Conservation (phyloP, 2,329 filamentous ascomycete species). For the Davidsoniella virescens region DNA sequence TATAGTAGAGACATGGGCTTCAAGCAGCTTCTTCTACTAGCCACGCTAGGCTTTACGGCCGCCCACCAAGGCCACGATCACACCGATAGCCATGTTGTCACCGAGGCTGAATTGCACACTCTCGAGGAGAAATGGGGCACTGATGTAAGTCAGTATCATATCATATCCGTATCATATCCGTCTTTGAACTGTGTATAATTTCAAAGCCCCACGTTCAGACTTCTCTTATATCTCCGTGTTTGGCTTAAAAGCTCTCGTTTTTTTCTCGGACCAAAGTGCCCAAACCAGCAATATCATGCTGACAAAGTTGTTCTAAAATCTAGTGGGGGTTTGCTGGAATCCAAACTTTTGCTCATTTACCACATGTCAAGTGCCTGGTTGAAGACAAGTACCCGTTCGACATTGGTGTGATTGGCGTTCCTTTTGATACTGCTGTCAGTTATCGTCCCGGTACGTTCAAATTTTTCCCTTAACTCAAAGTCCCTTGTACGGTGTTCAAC, state of each 20-base stretch:
- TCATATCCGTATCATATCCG: no score
- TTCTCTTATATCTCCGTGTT: no score
- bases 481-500: no score
- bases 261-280: no score
- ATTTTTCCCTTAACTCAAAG: background rate
- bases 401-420: slow-evolving; percentile 55
- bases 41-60: background rate
- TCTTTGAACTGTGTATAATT: no score
- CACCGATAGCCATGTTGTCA: background rate
- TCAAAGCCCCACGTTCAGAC: no score
- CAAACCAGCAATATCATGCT: background rate
- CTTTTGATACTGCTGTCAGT: slow-evolving; percentile 58
- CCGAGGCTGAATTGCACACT: background rate
- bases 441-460: slow-evolving; percentile 45
- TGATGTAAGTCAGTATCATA: slow-evolving; percentile 8
- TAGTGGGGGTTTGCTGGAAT: slow-evolving; percentile 50
- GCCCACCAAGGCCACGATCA: slow-evolving; percentile 7
- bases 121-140: slow-evolving; percentile 13
- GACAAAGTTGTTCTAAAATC: background rate
- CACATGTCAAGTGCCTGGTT: slow-evolving; percentile 53
- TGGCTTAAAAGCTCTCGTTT: no score
- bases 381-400: slow-evolving; percentile 47
- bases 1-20: background rate
- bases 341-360: slow-evolving; percentile 56
- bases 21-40: slow-evolving; percentile 2